phyloP scores from a whole-genome alignment of 805 yeast genomes.

The Clavispora asparagi region DNA sequence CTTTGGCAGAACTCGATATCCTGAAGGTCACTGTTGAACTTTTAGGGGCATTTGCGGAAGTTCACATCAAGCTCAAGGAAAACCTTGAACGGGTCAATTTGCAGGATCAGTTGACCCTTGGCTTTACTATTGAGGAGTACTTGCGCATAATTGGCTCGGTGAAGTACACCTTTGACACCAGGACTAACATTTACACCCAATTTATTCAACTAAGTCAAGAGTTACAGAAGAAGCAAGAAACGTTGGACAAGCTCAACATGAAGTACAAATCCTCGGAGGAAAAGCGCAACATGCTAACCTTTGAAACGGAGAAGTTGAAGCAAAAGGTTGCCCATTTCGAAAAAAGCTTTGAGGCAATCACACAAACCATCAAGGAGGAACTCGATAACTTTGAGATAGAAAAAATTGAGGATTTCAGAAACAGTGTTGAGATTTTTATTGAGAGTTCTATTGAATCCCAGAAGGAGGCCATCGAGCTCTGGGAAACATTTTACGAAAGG shows the following conservation, averaged over 20 bases:
- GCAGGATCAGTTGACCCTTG: conserved; percentile 83
- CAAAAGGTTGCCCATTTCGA: conserved; percentile 50
- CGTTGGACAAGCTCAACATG: conserved; percentile 37
- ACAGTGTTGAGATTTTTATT: conserved; percentile 82
- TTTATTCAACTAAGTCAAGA: conserved; percentile 41
- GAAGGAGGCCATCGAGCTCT: conserved; percentile 82
- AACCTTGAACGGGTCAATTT: conserved; percentile 70
- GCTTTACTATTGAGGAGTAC: conserved; percentile 85
- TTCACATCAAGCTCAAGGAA: conserved; percentile 67
- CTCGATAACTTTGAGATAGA: conserved; percentile 66
- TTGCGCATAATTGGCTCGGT: conserved; percentile 71
- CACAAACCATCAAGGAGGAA: conserved; percentile 63
- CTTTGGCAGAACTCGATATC: conserved; percentile 70
- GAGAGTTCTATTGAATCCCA: conserved; percentile 91
- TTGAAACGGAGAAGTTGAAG: conserved; percentile 55
- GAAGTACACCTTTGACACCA: conserved; percentile 65
- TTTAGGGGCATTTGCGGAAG: conserved; percentile 63
- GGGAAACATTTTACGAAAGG: conserved; percentile 79
- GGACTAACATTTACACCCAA: conserved; percentile 51
- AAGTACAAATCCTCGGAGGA: conserved; percentile 54
- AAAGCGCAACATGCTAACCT: conserved; percentile 50
- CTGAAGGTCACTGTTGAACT: conserved; percentile 61
- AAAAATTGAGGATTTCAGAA: conserved; percentile 77
- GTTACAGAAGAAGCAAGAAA: conserved; percentile 42
- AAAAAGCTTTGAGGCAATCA: conserved; percentile 57